These are phyloP conservation scores for Pharnaceum exiguum DNA, from an alignment of 148 eudicot genomes.

Conservation along the genomic window DNA sequence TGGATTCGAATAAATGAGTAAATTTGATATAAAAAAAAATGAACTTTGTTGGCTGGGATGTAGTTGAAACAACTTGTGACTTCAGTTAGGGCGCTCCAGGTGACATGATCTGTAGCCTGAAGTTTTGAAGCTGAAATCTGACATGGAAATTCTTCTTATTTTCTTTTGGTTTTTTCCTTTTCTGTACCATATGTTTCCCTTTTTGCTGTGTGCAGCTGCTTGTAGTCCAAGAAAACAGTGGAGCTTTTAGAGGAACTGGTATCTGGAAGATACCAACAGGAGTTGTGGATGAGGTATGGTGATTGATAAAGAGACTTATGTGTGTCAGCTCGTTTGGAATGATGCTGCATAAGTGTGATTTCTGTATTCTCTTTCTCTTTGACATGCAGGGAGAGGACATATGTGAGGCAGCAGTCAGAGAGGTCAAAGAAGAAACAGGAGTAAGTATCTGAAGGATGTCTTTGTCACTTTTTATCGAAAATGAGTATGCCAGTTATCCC, in stretches of 20 bases:
- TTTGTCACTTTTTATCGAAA: neutral
- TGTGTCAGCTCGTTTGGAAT: neutral
- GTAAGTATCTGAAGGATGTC: conserved; percentile 43
- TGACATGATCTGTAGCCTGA: too few species aligned
- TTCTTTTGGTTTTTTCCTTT: too few species aligned
- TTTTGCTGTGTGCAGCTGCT: conserved; percentile 77
- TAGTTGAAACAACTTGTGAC: too few species aligned
- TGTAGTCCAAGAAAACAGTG: conserved; percentile 73
- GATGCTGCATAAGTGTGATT: neutral
- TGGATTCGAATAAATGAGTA: neutral
- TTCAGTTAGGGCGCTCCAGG: too few species aligned
- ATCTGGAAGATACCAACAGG: conserved; percentile 95
- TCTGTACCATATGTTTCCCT: too few species aligned
- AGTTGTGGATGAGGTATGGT: conserved; percentile 63
- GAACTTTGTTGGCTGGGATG: too few species aligned
- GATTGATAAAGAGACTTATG: neutral
- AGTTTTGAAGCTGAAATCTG: neutral
- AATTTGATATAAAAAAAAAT: too few species aligned
- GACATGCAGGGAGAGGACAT: conserved; percentile 82
- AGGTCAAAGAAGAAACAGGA: conserved; percentile 93
- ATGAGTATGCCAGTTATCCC: neutral
- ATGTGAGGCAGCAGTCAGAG: conserved; percentile 56
- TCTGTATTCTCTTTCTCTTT: conserved; percentile 8
- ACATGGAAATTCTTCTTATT: conserved; percentile 5
- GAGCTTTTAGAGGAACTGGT: conserved; percentile 50